A percentile compares a stretch with the other conserved stretches of the same genome.
phyloP scores from a whole-genome alignment of 306 rosid genomes.

The Quercus bicolor region DNA sequence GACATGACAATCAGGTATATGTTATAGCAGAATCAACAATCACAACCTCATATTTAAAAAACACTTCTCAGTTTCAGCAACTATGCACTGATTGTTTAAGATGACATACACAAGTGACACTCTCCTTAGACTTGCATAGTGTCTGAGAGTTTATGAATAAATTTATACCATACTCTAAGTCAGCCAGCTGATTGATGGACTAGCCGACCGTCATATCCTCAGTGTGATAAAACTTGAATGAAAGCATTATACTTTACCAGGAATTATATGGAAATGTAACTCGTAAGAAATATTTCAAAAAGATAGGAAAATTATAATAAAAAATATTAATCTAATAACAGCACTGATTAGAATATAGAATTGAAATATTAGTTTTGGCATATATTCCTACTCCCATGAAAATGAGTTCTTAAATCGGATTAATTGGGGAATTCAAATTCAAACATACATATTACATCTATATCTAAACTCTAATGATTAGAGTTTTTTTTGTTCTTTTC shows the following conservation, averaged over 20 bases:
- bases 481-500: not conserved
- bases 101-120: not conserved
- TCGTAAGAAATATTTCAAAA: not conserved
- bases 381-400: not conserved
- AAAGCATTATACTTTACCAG: not conserved
- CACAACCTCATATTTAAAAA: conserved; percentile 3
- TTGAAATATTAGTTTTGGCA: not conserved
- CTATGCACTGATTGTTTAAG: not conserved
- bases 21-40: not conserved
- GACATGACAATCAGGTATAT: conserved; percentile 1
- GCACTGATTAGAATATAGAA: not conserved
- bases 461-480: not conserved
- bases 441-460: not conserved
- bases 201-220: not conserved
- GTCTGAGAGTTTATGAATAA: not conserved
- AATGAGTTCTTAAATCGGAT: not conserved
- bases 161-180: not conserved
- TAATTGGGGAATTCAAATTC: not conserved
- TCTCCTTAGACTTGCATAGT: not conserved
- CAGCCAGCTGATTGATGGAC: not conserved
- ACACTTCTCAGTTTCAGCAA: not conserved
- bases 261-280: not conserved
- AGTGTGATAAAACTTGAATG: not conserved
- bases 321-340: not conserved
- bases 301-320: not conserved